Percentiles rank a stretch among this genome's conserved stretches.
phyloP scores from a whole-genome alignment of 2,329 filamentous ascomycete species.

The Penicillium sp. region DNA sequence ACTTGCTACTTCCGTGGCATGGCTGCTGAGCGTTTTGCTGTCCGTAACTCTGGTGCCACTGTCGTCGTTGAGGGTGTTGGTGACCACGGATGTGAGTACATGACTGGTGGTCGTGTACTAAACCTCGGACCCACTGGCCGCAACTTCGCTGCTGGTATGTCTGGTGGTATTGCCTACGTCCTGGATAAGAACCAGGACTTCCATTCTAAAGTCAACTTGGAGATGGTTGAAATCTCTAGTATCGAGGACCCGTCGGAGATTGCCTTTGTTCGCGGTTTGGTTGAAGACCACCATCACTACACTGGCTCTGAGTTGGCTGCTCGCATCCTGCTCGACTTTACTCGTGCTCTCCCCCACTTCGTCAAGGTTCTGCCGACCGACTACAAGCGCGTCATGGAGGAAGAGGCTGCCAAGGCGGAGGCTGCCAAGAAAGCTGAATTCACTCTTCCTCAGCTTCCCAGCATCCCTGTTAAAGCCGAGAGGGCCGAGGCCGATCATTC shows the following conservation, averaged over 20 bases:
- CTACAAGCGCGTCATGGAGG: conserved; percentile 84
- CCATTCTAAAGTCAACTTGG: conserved; percentile 83
- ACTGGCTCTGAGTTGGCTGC: conserved; percentile 91
- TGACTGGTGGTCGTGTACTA: conserved; percentile 88
- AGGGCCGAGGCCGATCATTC: conserved; percentile 51
- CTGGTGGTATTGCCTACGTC: conserved; percentile 90
- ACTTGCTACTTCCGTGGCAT: conserved; percentile 95
- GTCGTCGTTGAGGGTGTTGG: conserved; percentile 94
- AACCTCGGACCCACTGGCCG: conserved; percentile 82
- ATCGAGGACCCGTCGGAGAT: conserved; percentile 81
- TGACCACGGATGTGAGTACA: conserved; percentile 97
- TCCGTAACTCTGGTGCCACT: conserved; percentile 89
- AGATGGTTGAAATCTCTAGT: conserved; percentile 87
- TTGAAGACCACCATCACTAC: conserved; percentile 96
- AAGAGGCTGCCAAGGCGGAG: conserved; percentile 76
- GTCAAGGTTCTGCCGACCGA: conserved; percentile 89
- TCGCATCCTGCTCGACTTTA: conserved; percentile 90
- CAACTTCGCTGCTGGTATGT: conserved; percentile 98
- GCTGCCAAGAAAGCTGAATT: conserved; percentile 78
- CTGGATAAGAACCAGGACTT: conserved; percentile 86
- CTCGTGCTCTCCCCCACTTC: conserved; percentile 77
- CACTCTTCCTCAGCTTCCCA: conserved; percentile 66
- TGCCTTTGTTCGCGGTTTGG: conserved; percentile 77
- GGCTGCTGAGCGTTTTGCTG: conserved; percentile 89
- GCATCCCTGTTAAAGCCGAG: conserved; percentile 45